Evolutionary conservation across 768 basidiomycete species (phyloP).

Genomic region (Punctularia strigosozonata): DNA sequence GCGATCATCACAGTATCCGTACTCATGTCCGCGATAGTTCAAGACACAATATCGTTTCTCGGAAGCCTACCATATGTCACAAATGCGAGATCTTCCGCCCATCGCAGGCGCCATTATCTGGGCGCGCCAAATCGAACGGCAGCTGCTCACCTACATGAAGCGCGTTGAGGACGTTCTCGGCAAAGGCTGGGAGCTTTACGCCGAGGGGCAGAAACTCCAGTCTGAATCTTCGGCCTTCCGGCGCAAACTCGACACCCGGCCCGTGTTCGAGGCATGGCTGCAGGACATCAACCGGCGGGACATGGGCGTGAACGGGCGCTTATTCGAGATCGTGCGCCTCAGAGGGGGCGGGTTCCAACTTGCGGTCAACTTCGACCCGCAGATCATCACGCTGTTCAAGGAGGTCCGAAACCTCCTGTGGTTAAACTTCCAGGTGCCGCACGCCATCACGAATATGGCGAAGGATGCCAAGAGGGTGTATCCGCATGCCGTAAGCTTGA

Average conservation of each 20-base stretch:
- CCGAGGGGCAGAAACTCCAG: constrained; percentile 97
- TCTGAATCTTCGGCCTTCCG: constrained; percentile 86
- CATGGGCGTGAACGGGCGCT: constrained; percentile 81
- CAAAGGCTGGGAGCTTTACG: constrained; percentile 97
- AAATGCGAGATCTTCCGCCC: constrained; percentile 97
- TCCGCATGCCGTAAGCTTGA: constrained; percentile 92
- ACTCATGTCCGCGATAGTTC: constrained; percentile 38
- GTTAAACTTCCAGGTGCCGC: constrained; percentile 93
- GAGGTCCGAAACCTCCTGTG: constrained; percentile 93
- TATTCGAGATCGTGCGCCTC: constrained; percentile 82
- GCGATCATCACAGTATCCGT: background rate
- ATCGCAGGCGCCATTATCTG: constrained; percentile 97
- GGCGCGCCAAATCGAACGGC: constrained; percentile 98
- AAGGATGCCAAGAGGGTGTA: constrained; percentile 99
- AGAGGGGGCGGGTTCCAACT: constrained; percentile 74
- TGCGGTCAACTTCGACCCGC: constrained; percentile 95
- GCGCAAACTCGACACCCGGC: constrained; percentile 89
- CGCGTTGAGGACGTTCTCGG: constrained; percentile 97
- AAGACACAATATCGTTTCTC: constrained; percentile 94
- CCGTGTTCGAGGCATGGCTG: constrained; percentile 94
- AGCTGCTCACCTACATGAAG: constrained; percentile 95
- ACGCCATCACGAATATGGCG: constrained; percentile 90
- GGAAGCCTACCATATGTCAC: constrained; percentile 95
- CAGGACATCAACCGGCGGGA: constrained; percentile 90
- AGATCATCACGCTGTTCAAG: constrained; percentile 97